Base-by-base conservation (phyloP, 306 rosid species). In the Notholithocarpus densiflorus region DNA sequence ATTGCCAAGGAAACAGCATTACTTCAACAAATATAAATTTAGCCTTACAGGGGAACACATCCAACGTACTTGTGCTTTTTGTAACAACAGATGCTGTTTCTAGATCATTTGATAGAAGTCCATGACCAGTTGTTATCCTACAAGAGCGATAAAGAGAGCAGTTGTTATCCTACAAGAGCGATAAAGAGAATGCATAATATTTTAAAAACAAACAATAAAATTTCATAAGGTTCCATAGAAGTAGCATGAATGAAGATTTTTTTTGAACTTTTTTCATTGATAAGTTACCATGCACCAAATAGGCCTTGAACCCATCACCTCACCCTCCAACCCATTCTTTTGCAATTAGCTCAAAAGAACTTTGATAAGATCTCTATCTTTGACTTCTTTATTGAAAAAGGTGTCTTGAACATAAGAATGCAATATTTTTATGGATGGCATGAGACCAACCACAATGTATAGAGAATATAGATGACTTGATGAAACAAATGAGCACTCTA, bases 71-170 rank as follows among this genome's bases (percentile, higher is more conserved):
- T 74, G 37, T 77, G 73, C 82, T 75, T 82, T 78, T 85, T 84
- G 86, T 72, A 76, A 77, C 89, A 81, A 78, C 86, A 87, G 87
- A 87, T 75, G 62, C 84, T 57, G 81, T 80, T 78, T 78, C 89
- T 48, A 68, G 78, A 83, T 74, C 89, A 88, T 85, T 89, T 78
- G 87, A 82, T 45, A 80, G 73, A 74, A 76, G 80, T 73, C 73
- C 80, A 77, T 78, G 81, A 55, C 85, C 80, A 86, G 84, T 83
- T 79, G 84, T 71, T 71, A 79, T 79, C 93, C 98, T 95, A 87
- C 86, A 86, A 81, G 75, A 68, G 40, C 68, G 56, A 70, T 78
- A 79, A 61, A 15, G 74, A 78, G 55, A 55, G 86, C 80, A 86
- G 84, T 83, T 79, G 84, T 71, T 71, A 79, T 79, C 93, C 98